Base-by-base conservation (phyloP, 331 rosid species). In the Rosa hybrid region DNA sequence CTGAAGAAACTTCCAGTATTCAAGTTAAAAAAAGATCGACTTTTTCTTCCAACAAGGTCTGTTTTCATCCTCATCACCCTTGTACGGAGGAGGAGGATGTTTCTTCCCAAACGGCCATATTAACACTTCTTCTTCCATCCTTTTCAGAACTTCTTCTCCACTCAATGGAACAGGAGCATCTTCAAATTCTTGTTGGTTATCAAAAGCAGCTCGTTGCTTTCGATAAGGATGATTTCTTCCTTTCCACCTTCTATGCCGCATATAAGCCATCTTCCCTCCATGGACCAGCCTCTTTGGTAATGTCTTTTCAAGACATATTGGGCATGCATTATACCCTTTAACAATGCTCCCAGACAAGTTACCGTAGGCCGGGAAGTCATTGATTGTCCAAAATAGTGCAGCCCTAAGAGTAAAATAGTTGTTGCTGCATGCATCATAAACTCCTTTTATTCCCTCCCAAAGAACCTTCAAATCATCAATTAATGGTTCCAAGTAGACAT, bases 391-490 rank as follows among this genome's bases (percentile, higher is more conserved):
- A 1, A 78, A 20, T 0, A 78, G 18, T 8, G 21, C 4, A 38
- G 56, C 79, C 14, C 7, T 17, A 0, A 75, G 39, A 4, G n/a
- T 57, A 23, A 75, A 57, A n/a, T 63, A 63, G 3, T 27, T 42
- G 11, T 27, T 38, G 6, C 6, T 63, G 9, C 17, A 1, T 30
- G 56, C 71, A 44, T 76, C 79, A 54, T 41, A 39, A 0, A 48
- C 81, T 6, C 53, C 4, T 0, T 38, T 30, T 13, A 45, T 23
- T 0, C 11, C 34, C 4, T 38, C 21, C 81, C 76, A 67, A 17
- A 48, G 41, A 6, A 12, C 14, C 20, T 77, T 48, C 27, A 77
- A 27, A 25, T 67, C 81, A 68, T 78, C 75, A 1, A 78, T 56
- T 0, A 78, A 6, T 5, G 41, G 68, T 7, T 2, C 42, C 34